Base-by-base conservation (phyloP, 805 yeast species). In the Ogataea thermomethanolica region DNA sequence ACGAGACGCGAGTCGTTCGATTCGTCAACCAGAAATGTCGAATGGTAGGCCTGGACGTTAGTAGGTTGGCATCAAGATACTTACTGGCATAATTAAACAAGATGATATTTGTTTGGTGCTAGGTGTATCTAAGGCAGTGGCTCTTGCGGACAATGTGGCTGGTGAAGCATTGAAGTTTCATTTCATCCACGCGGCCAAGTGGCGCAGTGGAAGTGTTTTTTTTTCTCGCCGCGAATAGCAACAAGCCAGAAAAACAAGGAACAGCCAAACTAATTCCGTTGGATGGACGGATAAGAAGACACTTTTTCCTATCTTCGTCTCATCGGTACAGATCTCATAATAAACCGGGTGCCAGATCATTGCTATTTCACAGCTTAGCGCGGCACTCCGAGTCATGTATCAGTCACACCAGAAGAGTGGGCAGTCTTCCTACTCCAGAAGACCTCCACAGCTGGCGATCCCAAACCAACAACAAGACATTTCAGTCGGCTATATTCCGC, bases 1-100 rank as follows among this genome's bases (percentile, higher is more conserved):
- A 87, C 80, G 35, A 76, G 59, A 57, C 93, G 73, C 39, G 76
- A 73, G 46, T 74, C 71, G 23, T 70, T 64, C n/a, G 68, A 55
- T 29, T 76, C 79, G 46, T 81, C 88, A 15, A 74, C 76, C 25
- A 81, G 69, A 56, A 84, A 84, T 1, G 93, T 84, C 13, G 93
- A 84, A 56, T 85, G 93, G 55, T 81, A 84, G 8, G 91, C 93
- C 70, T 73, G 41, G 30, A 39, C 42, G 35, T 33, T 23, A 33
- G 21, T 12, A 27, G 13, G 3, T 13, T 25, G 12, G 13, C 8
- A 7, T 11, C 9, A n/a, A 20, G 11, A 12, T 34, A 46, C 49
- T 43, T 42, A 46, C 49, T 29, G 49, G 49, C 49, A 46, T 46
- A 29, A 12, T 26, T 35, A 23, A n/a, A 25, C 9, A 13, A 10